Percentiles rank a stretch among this genome's conserved stretches.
phyloP scores from a whole-genome alignment of 805 yeast species.

The Zygoascus biomembranicola region DNA sequence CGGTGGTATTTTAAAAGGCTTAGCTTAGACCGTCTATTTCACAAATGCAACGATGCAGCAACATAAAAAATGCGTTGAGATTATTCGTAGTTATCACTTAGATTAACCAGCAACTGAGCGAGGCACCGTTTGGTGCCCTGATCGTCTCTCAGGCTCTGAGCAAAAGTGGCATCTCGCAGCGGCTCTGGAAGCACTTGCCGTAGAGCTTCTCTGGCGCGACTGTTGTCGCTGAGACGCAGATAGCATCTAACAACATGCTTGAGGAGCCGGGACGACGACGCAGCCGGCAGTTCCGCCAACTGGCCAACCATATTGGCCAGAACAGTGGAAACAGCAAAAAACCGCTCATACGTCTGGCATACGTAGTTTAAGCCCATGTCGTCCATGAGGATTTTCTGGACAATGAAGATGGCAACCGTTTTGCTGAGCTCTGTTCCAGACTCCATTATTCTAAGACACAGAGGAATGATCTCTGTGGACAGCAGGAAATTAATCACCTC shows the following conservation, averaged over 20 bases:
- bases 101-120: constrained; percentile 67
- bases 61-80: not conserved
- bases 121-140: constrained; percentile 80
- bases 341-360: constrained; percentile 91
- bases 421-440: constrained; percentile 87
- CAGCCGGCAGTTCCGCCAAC: constrained; percentile 50
- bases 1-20: no score
- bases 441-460: constrained; percentile 92
- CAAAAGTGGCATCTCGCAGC: constrained; percentile 78
- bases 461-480: constrained; percentile 94
- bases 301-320: constrained; percentile 84
- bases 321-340: constrained; percentile 88
- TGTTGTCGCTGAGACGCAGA: constrained; percentile 78
- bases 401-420: constrained; percentile 93
- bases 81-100: constrained; percentile 36
- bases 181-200: constrained; percentile 81
- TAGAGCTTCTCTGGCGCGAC: constrained; percentile 82
- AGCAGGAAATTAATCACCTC: constrained; percentile 86
- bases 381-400: constrained; percentile 86
- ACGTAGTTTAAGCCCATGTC: constrained; percentile 86
- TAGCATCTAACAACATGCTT: constrained; percentile 95
- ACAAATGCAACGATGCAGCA: no score
- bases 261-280: constrained; percentile 62
- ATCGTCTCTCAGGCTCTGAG: constrained; percentile 72
- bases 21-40: no score